A percentile compares a stretch with the other conserved stretches of the same genome.
Evolutionary conservation across 805 yeast genomes (phyloP).

Genomic region (Pichia scutulata): DNA sequence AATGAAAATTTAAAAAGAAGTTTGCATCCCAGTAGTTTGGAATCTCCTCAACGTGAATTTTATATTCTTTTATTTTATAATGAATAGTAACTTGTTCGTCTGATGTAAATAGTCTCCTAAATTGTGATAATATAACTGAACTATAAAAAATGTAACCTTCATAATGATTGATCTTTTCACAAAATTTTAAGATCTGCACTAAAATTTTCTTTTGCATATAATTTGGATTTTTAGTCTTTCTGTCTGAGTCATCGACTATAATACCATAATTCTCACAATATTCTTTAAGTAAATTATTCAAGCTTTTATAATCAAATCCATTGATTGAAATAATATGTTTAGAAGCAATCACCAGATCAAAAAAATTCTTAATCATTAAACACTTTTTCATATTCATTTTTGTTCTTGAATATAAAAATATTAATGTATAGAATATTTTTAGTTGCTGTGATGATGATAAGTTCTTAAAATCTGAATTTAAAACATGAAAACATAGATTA

Average conservation of each 20-base stretch:
- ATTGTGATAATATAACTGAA: constrained; percentile 47
- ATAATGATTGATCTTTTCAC: constrained; percentile 43
- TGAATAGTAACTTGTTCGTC: constrained; percentile 48
- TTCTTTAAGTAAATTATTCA: constrained; percentile 32
- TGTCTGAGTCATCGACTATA: background rate
- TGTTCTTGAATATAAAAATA: constrained; percentile 54
- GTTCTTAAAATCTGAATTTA: constrained; percentile 36
- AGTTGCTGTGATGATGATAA: constrained; percentile 48
- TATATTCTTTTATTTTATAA: constrained; percentile 27
- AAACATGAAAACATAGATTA: constrained; percentile 38
- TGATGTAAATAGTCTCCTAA: constrained; percentile 42
- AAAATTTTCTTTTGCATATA: constrained; percentile 35
- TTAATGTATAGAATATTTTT: constrained; percentile 56
- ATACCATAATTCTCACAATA: constrained; percentile 51
- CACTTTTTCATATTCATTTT: constrained; percentile 61
- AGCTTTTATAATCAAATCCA: constrained; percentile 9
- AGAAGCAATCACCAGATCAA: constrained; percentile 35
- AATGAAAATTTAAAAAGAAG: constrained; percentile 28
- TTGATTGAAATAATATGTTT: constrained; percentile 9
- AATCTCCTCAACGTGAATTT: background rate
- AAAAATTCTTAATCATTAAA: constrained; percentile 57
- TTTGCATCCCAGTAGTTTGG: constrained; percentile 67
- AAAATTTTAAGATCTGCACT: constrained; percentile 39
- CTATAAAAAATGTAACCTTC: constrained; percentile 40
- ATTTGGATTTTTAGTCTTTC: constrained; percentile 4